These are phyloP conservation scores for Sporothrix phasma DNA, from an alignment of 2,329 filamentous ascomycete species.

Conservation along the genomic window DNA sequence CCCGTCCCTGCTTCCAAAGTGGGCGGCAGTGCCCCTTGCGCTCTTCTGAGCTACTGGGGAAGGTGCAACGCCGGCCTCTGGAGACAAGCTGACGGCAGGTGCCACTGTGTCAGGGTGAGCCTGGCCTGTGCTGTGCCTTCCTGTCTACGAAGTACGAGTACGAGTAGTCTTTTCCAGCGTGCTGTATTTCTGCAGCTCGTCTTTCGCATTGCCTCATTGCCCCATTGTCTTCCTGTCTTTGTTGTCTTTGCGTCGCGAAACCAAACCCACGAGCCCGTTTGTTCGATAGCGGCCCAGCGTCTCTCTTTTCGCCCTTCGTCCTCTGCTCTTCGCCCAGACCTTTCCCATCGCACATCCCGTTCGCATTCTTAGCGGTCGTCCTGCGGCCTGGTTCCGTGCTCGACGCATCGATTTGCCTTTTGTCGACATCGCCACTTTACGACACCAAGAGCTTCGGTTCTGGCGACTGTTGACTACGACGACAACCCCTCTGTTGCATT, in stretches of 20 bases:
- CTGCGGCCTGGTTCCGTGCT: background rate
- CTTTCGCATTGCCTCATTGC: background rate
- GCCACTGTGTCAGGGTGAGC: background rate
- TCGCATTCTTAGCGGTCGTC: background rate
- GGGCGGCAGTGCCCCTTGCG: background rate
- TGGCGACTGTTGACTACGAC: background rate
- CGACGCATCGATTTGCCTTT: background rate
- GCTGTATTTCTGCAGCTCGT: conserved; percentile 8
- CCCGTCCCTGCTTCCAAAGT: background rate
- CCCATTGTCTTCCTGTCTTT: no score
- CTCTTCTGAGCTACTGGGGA: background rate
- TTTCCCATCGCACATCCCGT: background rate
- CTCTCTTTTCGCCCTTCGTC: background rate
- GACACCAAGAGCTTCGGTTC: background rate
- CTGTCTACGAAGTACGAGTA: no score
- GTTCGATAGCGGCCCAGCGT: background rate
- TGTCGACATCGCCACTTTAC: background rate
- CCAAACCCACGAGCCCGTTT: background rate
- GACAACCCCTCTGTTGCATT: background rate
- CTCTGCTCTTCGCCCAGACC: background rate
- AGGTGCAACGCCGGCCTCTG: background rate
- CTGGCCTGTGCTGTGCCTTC: background rate
- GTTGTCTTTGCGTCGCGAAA: background rate
- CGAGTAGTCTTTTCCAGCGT: background rate
- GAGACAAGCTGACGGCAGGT: conserved; percentile 3